Evolutionary conservation across 169 alveolate species (phyloP).

Genomic region (Plasmodium gallinaceum): DNA sequence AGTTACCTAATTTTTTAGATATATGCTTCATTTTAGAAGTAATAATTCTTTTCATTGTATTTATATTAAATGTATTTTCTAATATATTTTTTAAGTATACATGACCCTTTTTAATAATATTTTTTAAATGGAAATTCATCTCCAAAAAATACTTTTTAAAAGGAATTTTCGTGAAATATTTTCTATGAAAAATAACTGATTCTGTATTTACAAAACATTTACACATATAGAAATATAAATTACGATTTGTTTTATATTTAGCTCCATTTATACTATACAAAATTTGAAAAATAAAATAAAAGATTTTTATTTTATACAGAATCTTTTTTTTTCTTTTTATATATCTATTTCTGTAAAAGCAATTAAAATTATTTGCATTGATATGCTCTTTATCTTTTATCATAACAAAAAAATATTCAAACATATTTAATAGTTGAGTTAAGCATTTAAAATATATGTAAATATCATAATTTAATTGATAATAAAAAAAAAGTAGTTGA

Average conservation of each 20-base stretch:
- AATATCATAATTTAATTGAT: constrained; percentile 24
- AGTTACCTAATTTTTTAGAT: background rate
- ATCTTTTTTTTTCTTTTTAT: constrained; percentile 23
- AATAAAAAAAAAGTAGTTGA: constrained; percentile 37
- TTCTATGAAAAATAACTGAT: constrained; percentile 7
- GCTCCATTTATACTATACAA: constrained; percentile 10
- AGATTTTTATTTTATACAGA: background rate
- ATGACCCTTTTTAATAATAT: constrained; percentile 7
- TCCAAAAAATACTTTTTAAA: background rate
- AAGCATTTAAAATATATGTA: constrained; percentile 16
- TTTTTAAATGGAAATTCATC: background rate
- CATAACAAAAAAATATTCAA: constrained; percentile 19
- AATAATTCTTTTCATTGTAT: background rate
- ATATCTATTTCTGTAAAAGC: constrained; percentile 54
- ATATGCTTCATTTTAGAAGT: constrained; percentile 10
- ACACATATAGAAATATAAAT: background rate
- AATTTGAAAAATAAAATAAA: constrained; percentile 10
- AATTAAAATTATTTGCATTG: constrained; percentile 26
- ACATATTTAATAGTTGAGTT: constrained; percentile 20
- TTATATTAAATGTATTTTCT: constrained; percentile 1
- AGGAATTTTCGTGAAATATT: background rate
- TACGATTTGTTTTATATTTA: background rate
- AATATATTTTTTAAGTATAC: constrained; percentile 3
- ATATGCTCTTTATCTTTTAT: constrained; percentile 20
- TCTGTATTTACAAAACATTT: background rate